Evolutionary conservation across 2,329 filamentous ascomycete species (phyloP).

Genomic region (Ceratocystis diversiconidia): DNA sequence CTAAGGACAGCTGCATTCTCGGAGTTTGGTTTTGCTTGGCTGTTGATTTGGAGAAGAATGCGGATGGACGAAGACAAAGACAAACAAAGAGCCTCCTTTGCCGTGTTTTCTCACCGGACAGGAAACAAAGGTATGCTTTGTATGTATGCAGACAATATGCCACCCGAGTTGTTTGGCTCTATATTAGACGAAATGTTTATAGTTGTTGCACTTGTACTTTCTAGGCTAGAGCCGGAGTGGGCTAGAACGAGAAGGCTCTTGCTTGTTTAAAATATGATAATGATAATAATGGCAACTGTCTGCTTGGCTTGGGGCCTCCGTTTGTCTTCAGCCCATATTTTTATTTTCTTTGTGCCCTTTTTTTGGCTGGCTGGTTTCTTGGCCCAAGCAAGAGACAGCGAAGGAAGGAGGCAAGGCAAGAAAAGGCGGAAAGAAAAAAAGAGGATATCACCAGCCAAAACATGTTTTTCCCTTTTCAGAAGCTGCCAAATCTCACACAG

Average conservation of each 20-base stretch:
- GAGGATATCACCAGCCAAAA: background rate
- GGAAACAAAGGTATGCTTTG: no score
- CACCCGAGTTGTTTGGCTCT: background rate
- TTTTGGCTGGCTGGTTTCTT: background rate
- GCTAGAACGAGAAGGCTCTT: background rate
- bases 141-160: background rate
- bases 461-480: slow-evolving; percentile 5
- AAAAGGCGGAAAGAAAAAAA: background rate
- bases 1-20: background rate
- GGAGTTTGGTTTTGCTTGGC: background rate
- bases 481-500: slow-evolving; percentile 2
- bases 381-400: background rate
- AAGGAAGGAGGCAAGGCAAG: background rate
- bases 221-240: background rate
- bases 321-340: background rate
- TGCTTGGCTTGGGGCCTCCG: background rate
- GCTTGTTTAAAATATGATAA: no score
- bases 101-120: background rate
- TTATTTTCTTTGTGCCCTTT: background rate
- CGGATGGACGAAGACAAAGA: background rate
- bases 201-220: background rate
- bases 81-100: background rate
- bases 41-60: background rate
- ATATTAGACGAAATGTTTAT: background rate
- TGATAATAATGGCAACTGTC: background rate